Conservation (phyloP, 306 rosid genomes). For the Cucumis sativus region Cucumber_9930_V3 NC_026659.2:30619501-30620000, state of each 20-base stretch:
- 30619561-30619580: constrained; percentile 86
- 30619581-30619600: constrained; percentile 89
- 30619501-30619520: not conserved
- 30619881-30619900: constrained; percentile 98
- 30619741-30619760: not conserved
- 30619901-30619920: constrained; percentile 82
- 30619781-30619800: not conserved
- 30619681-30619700: not conserved
- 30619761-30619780: not conserved
- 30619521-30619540: constrained; percentile 38
- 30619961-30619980: not conserved
- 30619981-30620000: constrained; percentile 7
- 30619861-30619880: constrained; percentile 90
- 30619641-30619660: not conserved
- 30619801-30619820: not conserved
- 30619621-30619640: constrained; percentile 67
- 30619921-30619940: constrained; percentile 77
- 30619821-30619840: not conserved
- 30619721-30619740: not conserved
- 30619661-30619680: not conserved
- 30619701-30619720: not conserved
- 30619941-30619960: constrained; percentile 9
- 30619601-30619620: constrained; percentile 97
- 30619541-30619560: constrained; percentile 87
- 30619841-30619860: constrained; percentile 46